Evolutionary conservation across 345 rosid genomes (phyloP).

Genomic region (Eucalyptus tenuipes): DNA sequence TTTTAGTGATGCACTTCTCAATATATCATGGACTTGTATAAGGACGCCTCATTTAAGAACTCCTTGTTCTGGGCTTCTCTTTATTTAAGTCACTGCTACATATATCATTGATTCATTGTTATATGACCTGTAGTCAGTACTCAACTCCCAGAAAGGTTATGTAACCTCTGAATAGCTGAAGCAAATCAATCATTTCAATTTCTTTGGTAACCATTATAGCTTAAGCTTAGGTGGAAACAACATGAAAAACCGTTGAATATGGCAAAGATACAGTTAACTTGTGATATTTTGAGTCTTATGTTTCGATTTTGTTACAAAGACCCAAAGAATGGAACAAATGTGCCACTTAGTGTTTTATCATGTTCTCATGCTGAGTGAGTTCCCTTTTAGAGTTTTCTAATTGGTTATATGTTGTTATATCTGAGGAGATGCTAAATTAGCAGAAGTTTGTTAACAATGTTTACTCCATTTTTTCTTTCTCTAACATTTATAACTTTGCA

Average conservation of each 20-base stretch:
- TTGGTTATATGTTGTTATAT: background rate
- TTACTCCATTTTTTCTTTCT: background rate
- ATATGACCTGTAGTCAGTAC: background rate
- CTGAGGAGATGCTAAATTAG: background rate
- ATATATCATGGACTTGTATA: background rate
- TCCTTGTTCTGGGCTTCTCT: background rate
- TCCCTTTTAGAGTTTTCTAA: background rate
- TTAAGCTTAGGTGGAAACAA: background rate
- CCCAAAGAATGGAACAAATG: background rate
- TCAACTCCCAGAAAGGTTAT: background rate
- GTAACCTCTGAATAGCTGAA: background rate
- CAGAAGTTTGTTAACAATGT: background rate
- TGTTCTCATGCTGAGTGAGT: background rate
- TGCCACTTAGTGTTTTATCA: background rate
- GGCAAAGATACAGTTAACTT: background rate
- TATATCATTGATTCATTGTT: background rate
- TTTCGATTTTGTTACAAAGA: background rate
- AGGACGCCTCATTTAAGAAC: background rate
- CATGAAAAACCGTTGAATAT: background rate
- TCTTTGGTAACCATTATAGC: background rate
- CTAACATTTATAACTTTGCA: conserved; percentile 5
- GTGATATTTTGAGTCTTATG: background rate
- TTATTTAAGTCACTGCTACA: background rate
- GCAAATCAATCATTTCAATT: background rate
- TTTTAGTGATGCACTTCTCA: background rate